Conservation (phyloP, 257 asterid species). For the Cinchona pubescens region DNA sequence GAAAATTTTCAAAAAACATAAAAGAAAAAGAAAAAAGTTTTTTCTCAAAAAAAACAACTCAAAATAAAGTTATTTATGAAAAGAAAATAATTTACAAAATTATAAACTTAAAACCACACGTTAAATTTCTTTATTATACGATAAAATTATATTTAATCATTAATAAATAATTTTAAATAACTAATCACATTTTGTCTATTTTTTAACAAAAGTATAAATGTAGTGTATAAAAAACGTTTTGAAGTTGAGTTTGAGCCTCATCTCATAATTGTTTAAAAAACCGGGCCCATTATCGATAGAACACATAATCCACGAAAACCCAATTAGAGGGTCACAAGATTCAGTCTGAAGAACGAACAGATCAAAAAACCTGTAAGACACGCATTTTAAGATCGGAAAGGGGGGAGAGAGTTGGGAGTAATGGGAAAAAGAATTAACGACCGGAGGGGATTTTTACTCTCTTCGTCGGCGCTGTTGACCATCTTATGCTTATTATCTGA, state of each 20-base stretch:
- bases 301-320: neutral
- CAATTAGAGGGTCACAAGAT: slow-evolving; percentile 13
- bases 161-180: too few species aligned
- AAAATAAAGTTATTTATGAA: too few species aligned
- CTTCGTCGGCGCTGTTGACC: slow-evolving; percentile 35
- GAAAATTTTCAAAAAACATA: too few species aligned
- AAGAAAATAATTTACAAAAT: too few species aligned
- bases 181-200: too few species aligned
- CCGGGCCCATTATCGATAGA: neutral
- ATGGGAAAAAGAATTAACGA: slow-evolving; percentile 42
- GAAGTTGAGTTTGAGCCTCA: neutral
- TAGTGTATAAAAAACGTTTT: too few species aligned
- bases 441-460: slow-evolving; percentile 22
- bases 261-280: neutral
- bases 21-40: too few species aligned
- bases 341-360: slow-evolving; percentile 7
- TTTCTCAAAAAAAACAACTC: too few species aligned
- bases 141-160: too few species aligned
- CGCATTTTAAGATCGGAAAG: neutral
- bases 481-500: slow-evolving; percentile 30
- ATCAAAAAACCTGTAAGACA: neutral
- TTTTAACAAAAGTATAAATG: too few species aligned
- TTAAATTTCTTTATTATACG: too few species aligned
- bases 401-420: neutral
- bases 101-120: too few species aligned